A percentile compares a stretch with the other conserved stretches of the same genome.
Conservation (phyloP, 2,329 filamentous ascomycete genomes). For the Fusarium sp. region DNA sequence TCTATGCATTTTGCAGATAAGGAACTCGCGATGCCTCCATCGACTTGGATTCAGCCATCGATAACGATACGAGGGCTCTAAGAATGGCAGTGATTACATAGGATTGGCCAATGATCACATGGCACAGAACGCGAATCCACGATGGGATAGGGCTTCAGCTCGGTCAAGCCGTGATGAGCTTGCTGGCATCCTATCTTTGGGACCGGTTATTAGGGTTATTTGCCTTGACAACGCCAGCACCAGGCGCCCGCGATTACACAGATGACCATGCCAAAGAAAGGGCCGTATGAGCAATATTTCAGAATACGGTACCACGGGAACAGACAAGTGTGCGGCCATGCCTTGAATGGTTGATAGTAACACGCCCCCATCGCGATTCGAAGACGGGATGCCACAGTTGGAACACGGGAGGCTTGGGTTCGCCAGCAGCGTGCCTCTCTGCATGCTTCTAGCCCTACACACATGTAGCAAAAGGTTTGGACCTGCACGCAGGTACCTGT, state of each 20-base stretch:
- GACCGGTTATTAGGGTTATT: constrained; percentile 36
- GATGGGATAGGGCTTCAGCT: constrained; percentile 21
- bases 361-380: constrained; percentile 39
- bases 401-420: constrained; percentile 39
- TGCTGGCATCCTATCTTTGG: constrained; percentile 30
- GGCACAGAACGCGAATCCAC: constrained; percentile 17
- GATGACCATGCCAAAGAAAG: constrained; percentile 28
- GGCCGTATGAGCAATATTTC: constrained; percentile 34
- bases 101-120: constrained; percentile 26
- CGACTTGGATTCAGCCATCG: constrained; percentile 34
- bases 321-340: constrained; percentile 26
- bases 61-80: constrained; percentile 29
- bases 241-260: constrained; percentile 18
- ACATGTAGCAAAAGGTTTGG: constrained; percentile 25
- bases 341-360: constrained; percentile 31
- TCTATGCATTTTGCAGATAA: constrained; percentile 17
- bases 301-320: constrained; percentile 42
- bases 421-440: constrained; percentile 25
- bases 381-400: constrained; percentile 31
- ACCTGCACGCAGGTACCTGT: constrained; percentile 32
- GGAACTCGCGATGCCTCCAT: constrained; percentile 37
- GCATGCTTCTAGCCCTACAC: constrained; percentile 38
- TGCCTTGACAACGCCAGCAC: constrained; percentile 9
- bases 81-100: constrained; percentile 29
- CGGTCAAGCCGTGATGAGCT: constrained; percentile 24